These are phyloP conservation scores for Arctostaphylos glauca DNA, from an alignment of 148 eudicot genomes.

Conservation along the genomic window DNA sequence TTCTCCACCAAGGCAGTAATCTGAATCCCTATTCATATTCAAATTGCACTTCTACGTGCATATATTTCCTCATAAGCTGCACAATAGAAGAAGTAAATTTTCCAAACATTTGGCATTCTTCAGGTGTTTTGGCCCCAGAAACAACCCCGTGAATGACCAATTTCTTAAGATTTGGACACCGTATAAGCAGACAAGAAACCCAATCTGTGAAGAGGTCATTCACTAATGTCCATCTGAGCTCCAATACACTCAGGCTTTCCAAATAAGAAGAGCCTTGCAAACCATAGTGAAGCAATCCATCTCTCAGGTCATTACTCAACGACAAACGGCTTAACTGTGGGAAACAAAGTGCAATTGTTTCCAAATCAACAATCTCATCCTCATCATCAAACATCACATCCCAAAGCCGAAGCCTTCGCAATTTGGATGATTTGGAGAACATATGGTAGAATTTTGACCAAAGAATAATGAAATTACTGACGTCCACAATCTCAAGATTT, in stretches of 20 bases:
- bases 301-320: slow-evolving; percentile 66
- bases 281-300: slow-evolving; percentile 57
- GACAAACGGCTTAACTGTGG: slow-evolving; percentile 58
- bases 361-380: slow-evolving; percentile 79
- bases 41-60: slow-evolving; percentile 65
- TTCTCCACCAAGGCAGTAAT: background rate
- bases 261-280: slow-evolving; percentile 54
- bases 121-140: slow-evolving; percentile 71
- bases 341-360: slow-evolving; percentile 63
- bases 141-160: slow-evolving; percentile 70
- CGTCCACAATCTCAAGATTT: slow-evolving; percentile 78
- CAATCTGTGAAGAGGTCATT: slow-evolving; percentile 67
- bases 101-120: slow-evolving; percentile 68
- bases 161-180: slow-evolving; percentile 73
- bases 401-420: slow-evolving; percentile 76
- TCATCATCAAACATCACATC: slow-evolving; percentile 82
- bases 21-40: slow-evolving; percentile 39
- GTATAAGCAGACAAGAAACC: slow-evolving; percentile 38
- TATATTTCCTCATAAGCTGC: slow-evolving; percentile 65
- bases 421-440: slow-evolving; percentile 71
- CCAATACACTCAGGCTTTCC: slow-evolving; percentile 58
- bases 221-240: slow-evolving; percentile 81
- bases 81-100: slow-evolving; percentile 74
- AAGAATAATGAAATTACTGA: slow-evolving; percentile 78
- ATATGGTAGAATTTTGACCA: slow-evolving; percentile 77